Evolutionary conservation across 1,284 basidiomycete species (phyloP).

Genomic region (Puccinia coronata): DNA sequence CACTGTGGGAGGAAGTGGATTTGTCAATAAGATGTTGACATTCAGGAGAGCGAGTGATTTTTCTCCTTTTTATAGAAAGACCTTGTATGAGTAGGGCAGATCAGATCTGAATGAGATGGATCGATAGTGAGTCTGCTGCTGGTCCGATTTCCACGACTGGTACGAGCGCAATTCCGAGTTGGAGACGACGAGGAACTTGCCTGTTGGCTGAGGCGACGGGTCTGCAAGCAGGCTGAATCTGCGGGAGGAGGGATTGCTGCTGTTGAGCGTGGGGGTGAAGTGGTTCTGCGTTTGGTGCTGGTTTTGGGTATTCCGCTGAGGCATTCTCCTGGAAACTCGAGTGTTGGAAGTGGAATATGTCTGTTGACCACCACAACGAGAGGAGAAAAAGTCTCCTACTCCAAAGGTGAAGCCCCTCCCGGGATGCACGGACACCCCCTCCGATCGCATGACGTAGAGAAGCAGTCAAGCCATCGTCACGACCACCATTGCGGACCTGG

Average conservation of each 20-base stretch:
- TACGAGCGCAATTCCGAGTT: not conserved
- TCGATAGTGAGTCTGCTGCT: not conserved
- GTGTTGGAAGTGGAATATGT: too few species aligned
- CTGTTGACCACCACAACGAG: too few species aligned
- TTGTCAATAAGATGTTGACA: not conserved
- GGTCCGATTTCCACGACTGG: not conserved
- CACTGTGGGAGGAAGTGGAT: slow-evolving; percentile 14
- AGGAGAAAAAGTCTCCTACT: too few species aligned
- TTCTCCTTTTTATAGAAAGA: too few species aligned
- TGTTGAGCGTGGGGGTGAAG: not conserved
- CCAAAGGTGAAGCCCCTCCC: too few species aligned
- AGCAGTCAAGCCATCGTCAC: too few species aligned
- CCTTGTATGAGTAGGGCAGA: slow-evolving; percentile 7
- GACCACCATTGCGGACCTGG: too few species aligned
- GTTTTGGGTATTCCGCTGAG: not conserved
- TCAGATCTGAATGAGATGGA: not conserved
- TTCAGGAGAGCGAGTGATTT: too few species aligned
- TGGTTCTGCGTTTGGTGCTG: too few species aligned
- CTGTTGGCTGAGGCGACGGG: not conserved
- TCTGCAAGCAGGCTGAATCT: slow-evolving; percentile 18
- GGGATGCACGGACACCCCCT: too few species aligned
- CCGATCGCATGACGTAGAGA: too few species aligned
- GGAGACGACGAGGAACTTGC: slow-evolving; percentile 16
- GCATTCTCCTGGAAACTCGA: too few species aligned
- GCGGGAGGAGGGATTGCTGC: not conserved